Evolutionary conservation across 2,329 filamentous ascomycete species (phyloP).

Genomic region (Xylariomycetidae sp.): DNA sequence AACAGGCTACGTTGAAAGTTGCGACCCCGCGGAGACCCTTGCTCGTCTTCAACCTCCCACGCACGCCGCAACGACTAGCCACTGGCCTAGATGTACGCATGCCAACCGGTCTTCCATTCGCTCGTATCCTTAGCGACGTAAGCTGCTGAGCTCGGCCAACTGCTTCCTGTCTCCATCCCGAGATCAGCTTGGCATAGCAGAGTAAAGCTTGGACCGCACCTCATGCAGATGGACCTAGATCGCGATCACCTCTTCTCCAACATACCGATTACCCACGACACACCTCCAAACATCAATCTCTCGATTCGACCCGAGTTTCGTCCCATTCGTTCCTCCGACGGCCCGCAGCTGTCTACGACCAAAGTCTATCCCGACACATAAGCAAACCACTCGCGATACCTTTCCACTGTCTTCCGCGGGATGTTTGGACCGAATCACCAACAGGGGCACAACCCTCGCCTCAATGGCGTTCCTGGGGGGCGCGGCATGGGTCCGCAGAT

Average conservation of each 20-base stretch:
- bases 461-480: slow-evolving; percentile 63
- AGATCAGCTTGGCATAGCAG: too few species aligned
- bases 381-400: too few species aligned
- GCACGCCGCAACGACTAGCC: slow-evolving; percentile 16
- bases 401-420: slow-evolving; percentile 29
- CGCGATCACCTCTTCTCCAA: too few species aligned
- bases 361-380: too few species aligned
- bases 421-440: slow-evolving; percentile 73
- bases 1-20: too few species aligned
- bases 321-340: slow-evolving; percentile 18
- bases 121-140: slow-evolving; percentile 19
- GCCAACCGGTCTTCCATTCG: slow-evolving; percentile 15
- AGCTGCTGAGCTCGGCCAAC: slow-evolving; percentile 29
- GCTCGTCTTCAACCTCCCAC: too few species aligned
- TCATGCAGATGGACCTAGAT: slow-evolving; percentile 65
- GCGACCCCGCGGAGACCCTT: too few species aligned
- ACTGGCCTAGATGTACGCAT: slow-evolving; percentile 26
- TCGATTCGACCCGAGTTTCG: slow-evolving; percentile 38
- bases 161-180: slow-evolving; percentile 8
- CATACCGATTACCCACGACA: too few species aligned
- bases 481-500: slow-evolving; percentile 50
- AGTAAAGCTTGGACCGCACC: too few species aligned
- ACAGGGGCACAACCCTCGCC: slow-evolving; percentile 67
- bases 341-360: slow-evolving; percentile 1
- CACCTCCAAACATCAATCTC: slow-evolving; percentile 50